Base-by-base conservation (phyloP, 2,329 filamentous ascomycete species). In the Ophiostoma ips region DNA sequence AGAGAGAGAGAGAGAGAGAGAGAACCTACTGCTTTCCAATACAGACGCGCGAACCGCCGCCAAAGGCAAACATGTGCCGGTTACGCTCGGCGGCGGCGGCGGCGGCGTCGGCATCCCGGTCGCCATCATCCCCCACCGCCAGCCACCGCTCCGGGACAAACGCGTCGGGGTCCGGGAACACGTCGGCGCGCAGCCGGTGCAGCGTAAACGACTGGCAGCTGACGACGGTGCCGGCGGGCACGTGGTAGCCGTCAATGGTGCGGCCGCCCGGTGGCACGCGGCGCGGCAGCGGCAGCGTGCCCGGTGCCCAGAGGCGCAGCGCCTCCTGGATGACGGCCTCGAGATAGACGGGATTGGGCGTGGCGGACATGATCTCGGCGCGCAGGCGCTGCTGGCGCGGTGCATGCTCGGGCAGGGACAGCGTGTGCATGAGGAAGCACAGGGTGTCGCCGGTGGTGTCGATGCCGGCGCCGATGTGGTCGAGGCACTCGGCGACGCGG, bases 71-170 rank as follows among this genome's bases (percentile, higher is more conserved):
- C 58, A 80, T 75, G 9, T 77, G 59, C 24, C 38, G 40, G 44
- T 75, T 67, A 56, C 75, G 82, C 73, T 58, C 90, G 85, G 15
- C 7, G 7, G 21, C 40, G 21, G 24, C 24, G 24, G 24, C 24
- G 24, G 2, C 84, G 86, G 43, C 80, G 73, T 13, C 75, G 72
- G n/a, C 74, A 77, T 46, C 18, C 15, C n/a, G 12, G 30, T 50
- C 49, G 11, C 12, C 21, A n/a, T n/a, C n/a, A n/a, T n/a, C n/a
- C n/a, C n/a, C n/a, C n/a, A n/a, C n/a, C 8, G 41, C 44, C 56
- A 95, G 76, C 88, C 89, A 95, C 56, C 89, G 74, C 50, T 89
- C 84, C 0, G 89, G 88, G 41, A 81, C 71, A 60, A 88, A 95
- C 7, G 63, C 66, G 52, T 94, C 83, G 0, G 87, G 83, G 40